A percentile compares a stretch with the other conserved stretches of the same genome.
Evolutionary conservation across 2,329 filamentous ascomycete species (phyloP).

Genomic region (Zopfia rhizophila): DNA sequence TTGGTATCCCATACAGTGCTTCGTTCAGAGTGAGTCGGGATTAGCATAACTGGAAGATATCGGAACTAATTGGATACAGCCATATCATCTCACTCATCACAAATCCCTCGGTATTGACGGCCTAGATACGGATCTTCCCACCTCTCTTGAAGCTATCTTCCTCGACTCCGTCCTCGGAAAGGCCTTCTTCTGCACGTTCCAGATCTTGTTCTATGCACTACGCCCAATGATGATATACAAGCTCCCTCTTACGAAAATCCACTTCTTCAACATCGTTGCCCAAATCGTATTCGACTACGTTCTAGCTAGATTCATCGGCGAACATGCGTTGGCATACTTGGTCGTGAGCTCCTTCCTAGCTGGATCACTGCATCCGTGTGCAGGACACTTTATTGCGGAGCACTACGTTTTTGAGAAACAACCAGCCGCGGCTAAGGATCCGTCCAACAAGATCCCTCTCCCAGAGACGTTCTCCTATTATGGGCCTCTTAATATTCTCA

Average conservation of each 20-base stretch:
- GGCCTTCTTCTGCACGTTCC: slow-evolving; percentile 98
- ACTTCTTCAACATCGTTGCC: slow-evolving; percentile 80
- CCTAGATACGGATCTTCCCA: slow-evolving; percentile 94
- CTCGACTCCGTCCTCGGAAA: slow-evolving; percentile 96
- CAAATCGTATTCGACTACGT: slow-evolving; percentile 82
- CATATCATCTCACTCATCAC: slow-evolving; percentile 98
- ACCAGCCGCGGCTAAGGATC: slow-evolving; percentile 66
- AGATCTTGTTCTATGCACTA: slow-evolving; percentile 98
- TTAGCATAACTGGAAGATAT: not conserved
- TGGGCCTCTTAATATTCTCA: slow-evolving; percentile 87
- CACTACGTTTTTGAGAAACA: slow-evolving; percentile 68
- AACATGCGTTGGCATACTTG: slow-evolving; percentile 80
- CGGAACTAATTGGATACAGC: slow-evolving; percentile 60
- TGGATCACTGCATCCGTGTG: slow-evolving; percentile 91
- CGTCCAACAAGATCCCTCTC: slow-evolving; percentile 62
- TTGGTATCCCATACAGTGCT: slow-evolving; percentile 94
- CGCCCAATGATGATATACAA: slow-evolving; percentile 95
- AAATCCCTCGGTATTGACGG: slow-evolving; percentile 97
- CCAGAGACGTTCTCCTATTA: slow-evolving; percentile 99
- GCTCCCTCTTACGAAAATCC: slow-evolving; percentile 85
- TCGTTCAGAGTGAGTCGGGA: slow-evolving; percentile 83
- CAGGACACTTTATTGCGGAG: slow-evolving; percentile 98
- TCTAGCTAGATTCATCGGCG: slow-evolving; percentile 70
- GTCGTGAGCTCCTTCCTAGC: slow-evolving; percentile 92
- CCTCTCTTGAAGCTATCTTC: slow-evolving; percentile 88